Evolutionary conservation across 2,329 filamentous ascomycete genomes (phyloP).

Genomic region (Daldinia eschscholtzii): DNA sequence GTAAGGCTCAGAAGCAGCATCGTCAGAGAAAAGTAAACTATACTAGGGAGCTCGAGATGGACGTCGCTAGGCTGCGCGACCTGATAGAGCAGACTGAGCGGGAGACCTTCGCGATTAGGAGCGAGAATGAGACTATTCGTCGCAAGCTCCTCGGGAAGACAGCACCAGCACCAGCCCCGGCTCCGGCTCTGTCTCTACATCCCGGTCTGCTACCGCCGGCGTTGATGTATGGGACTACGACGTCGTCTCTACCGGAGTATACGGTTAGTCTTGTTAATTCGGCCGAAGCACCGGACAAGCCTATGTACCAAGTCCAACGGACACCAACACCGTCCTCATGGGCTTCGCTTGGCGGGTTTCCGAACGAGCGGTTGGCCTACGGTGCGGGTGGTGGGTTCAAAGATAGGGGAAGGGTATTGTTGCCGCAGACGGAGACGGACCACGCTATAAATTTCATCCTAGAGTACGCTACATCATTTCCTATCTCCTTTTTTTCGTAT

Average conservation of each 20-base stretch:
- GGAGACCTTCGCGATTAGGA: conserved; percentile 55
- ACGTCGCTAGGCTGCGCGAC: conserved; percentile 62
- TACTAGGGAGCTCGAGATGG: conserved; percentile 66
- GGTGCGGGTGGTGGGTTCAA: background rate
- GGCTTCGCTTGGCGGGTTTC: conserved; percentile 8
- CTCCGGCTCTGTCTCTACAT: background rate
- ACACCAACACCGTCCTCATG: conserved; percentile 31
- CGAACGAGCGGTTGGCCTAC: background rate
- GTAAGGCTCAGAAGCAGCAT: conserved; percentile 67
- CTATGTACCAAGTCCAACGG: conserved; percentile 58
- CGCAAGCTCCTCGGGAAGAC: conserved; percentile 48
- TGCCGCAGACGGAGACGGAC: conserved; percentile 59
- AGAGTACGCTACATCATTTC: conserved; percentile 59
- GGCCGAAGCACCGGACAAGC: conserved; percentile 58
- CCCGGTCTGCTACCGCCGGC: background rate
- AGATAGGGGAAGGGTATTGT: background rate
- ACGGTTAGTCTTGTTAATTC: conserved; percentile 57
- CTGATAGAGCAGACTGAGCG: conserved; percentile 59
- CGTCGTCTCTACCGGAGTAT: conserved; percentile 41
- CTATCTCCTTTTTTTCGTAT: background rate
- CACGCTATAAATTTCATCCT: conserved; percentile 67
- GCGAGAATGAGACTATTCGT: conserved; percentile 61
- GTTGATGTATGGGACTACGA: background rate
- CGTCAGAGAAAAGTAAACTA: conserved; percentile 69
- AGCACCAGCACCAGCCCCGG: background rate